Base-by-base conservation (phyloP, 208 protist genomes). In the Vickermania ingenoplastis region DNA sequence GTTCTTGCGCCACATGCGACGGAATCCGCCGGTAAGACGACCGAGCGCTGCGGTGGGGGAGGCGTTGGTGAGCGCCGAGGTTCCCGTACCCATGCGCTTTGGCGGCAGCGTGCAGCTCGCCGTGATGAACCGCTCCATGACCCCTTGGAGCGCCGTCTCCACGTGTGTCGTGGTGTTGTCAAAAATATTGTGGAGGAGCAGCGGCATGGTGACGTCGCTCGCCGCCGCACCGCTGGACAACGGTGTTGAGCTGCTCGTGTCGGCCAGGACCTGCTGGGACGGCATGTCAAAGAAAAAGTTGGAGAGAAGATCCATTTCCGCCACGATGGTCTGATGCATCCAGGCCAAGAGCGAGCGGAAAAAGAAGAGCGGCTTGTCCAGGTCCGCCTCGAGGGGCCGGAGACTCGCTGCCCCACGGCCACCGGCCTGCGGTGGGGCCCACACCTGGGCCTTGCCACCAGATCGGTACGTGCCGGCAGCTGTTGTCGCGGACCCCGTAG, bases 271-370 rank as follows among this genome's bases (percentile, higher is more conserved):
- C 59, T 55, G 2, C 17, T 29, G 50, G 11, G 50, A 26, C 5
- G 50, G 50, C 69, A 59, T 57, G 55, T 25, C 50, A 27, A 31
- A 59, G 64, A 86, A 72, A 57, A 91, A 81, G 28, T 63, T 57
- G 25, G 64, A 55, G 14, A 92, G 58, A 41, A 94, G 86, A 63
- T 89, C 84, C 17, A 79, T 58, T 70, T 94, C 88, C 59, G 87
- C 81, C 0, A 81, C 88, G 55, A 89, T 84, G 17, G 68, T 81
- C 58, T 94, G 84, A 60, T 94, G 84, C 60, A 91, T 61, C 80
- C 83, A 94, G 11, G 88, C 88, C 50, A 90, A 91, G 23, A 94
- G 65, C 1, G 81, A 74, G 58, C 81, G 79, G 41, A 90, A 94
- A 57, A 94, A 94, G 55, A 80, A 83, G 7, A 86, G 70, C 2